phyloP scores from a whole-genome alignment of 345 rosid species.

The Citrus maxima region DNA sequence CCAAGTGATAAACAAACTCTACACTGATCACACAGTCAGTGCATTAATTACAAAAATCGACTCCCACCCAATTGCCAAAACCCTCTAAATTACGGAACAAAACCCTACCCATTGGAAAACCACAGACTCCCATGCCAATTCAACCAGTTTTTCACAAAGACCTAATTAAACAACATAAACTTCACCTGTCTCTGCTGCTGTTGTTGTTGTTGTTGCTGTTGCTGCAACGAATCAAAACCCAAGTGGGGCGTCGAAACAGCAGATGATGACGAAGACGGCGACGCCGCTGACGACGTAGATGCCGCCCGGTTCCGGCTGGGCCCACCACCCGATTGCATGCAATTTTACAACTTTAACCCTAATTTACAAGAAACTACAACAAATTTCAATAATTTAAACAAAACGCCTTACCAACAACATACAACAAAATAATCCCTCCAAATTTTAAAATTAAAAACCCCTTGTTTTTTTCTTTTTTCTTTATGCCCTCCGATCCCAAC shows the following conservation, averaged over 20 bases:
- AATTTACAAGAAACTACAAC: constrained; percentile 12
- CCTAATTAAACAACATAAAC: constrained; percentile 2
- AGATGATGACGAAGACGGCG: constrained; percentile 95
- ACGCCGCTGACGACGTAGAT: constrained; percentile 85
- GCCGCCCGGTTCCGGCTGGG: constrained; percentile 84
- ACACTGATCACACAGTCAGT: constrained; percentile 5
- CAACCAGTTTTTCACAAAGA: constrained; percentile 1
- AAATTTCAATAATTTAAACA: constrained; percentile 11
- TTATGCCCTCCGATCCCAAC: constrained; percentile 59
- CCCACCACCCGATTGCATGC: constrained; percentile 91
- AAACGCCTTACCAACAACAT: constrained; percentile 19
- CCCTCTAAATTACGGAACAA: not conserved
- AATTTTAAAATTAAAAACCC: constrained; percentile 23
- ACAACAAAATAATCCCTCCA: constrained; percentile 47
- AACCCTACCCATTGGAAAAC: not conserved
- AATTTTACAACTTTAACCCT: constrained; percentile 37
- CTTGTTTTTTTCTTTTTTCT: not conserved
- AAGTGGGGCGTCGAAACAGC: constrained; percentile 73
- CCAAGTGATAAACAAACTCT: constrained; percentile 2
- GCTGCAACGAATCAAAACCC: constrained; percentile 62
- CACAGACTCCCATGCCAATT: constrained; percentile 12
- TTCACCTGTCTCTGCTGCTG: constrained; percentile 62
- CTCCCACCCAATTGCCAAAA: constrained; percentile 3
- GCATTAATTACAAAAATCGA: constrained; percentile 29
- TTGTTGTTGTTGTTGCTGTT: constrained; percentile 61